These are phyloP conservation scores for Rubroboletus pulcherrimus DNA, from an alignment of 768 basidiomycete genomes.

Conservation along the genomic window DNA sequence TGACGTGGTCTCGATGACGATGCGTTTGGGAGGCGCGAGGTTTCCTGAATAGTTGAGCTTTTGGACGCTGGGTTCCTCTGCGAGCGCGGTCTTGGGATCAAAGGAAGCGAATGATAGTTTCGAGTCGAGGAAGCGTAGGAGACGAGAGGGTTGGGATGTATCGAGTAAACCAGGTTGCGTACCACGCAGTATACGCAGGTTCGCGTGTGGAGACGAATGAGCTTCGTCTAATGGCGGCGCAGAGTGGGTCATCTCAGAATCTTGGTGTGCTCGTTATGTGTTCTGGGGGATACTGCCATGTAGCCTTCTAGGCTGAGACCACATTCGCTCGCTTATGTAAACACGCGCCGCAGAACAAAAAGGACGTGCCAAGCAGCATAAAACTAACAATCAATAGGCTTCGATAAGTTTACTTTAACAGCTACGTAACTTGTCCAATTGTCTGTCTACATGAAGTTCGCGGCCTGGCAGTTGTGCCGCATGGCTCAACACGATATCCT, in stretches of 20 bases:
- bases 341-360: not conserved
- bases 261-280: not conserved
- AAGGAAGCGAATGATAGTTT: conserved; percentile 72
- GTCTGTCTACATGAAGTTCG: too few relatives aligned
- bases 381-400: not conserved
- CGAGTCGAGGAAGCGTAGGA: conserved; percentile 58
- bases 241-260: conserved; percentile 10
- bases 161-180: conserved; percentile 64
- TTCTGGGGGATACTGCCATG: not conserved
- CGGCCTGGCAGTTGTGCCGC: too few relatives aligned
- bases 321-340: too few relatives aligned
- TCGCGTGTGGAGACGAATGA: conserved; percentile 7
- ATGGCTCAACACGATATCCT: too few relatives aligned
- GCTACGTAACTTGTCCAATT: too few relatives aligned
- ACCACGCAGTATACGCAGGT: conserved; percentile 34
- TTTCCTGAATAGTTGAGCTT: conserved; percentile 46
- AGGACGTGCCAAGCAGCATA: conserved; percentile 8
- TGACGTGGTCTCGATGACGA: conserved; percentile 66
- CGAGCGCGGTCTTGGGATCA: conserved; percentile 62
- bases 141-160: conserved; percentile 52
- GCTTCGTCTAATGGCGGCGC: not conserved
- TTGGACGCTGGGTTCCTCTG: conserved; percentile 35
- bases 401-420: too few relatives aligned
- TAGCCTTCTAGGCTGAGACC: too few relatives aligned
- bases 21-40: conserved; percentile 57